Conservation (phyloP, 306 rosid species). For the Mimosa bimucronata region DNA sequence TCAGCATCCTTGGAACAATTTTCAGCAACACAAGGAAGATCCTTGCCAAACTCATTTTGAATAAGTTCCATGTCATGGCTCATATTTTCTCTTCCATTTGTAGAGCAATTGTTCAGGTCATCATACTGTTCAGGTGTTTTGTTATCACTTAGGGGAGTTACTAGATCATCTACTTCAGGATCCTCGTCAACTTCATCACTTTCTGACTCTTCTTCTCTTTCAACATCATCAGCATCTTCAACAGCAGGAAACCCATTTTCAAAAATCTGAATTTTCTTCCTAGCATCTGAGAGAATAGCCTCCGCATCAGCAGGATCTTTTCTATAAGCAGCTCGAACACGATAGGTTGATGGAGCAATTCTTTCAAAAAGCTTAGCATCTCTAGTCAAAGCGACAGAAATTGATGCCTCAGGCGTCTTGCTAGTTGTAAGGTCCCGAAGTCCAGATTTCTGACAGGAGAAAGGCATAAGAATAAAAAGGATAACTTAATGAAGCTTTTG, state of each 20-base stretch:
- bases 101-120: conserved; percentile 51
- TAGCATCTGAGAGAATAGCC: conserved; percentile 82
- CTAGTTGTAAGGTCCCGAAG: conserved; percentile 98
- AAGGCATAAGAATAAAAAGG: conserved; percentile 29
- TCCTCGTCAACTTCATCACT: conserved; percentile 97
- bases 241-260: conserved; percentile 89
- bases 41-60: conserved; percentile 62
- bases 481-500: conserved; percentile 11
- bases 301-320: conserved; percentile 94
- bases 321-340: conserved; percentile 87
- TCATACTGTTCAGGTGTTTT: conserved; percentile 53
- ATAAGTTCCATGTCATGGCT: conserved; percentile 47
- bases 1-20: conserved; percentile 60
- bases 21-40: conserved; percentile 53
- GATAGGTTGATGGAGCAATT: conserved; percentile 97
- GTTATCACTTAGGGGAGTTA: conserved; percentile 58
- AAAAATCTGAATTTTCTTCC: conserved; percentile 94
- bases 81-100: conserved; percentile 61
- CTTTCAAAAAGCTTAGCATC: conserved; percentile 98
- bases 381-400: conserved; percentile 98
- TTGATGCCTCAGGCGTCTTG: conserved; percentile 99
- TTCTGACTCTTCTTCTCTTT: conserved; percentile 91
- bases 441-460: conserved; percentile 81
- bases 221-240: conserved; percentile 91
- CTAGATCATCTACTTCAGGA: conserved; percentile 86